A percentile compares a stretch with the other conserved stretches of the same genome.
Evolutionary conservation across 768 basidiomycete species (phyloP).

Genomic region (Hericium coralloides): DNA sequence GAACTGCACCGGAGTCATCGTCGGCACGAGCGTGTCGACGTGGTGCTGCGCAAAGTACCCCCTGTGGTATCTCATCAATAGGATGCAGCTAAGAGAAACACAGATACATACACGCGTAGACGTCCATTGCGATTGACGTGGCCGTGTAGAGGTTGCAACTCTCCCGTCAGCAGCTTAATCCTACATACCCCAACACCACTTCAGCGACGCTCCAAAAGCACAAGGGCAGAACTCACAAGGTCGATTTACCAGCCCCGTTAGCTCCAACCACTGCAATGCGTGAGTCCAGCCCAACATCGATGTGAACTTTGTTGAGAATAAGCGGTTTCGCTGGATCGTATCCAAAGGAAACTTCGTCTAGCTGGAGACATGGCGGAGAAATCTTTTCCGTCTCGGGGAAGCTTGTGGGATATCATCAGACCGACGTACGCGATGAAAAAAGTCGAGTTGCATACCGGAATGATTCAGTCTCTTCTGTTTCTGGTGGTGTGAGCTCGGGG

Average conservation of each 20-base stretch:
- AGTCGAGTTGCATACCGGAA: slow-evolving; percentile 56
- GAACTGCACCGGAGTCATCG: slow-evolving; percentile 90
- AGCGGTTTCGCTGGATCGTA: slow-evolving; percentile 64
- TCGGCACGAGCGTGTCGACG: slow-evolving; percentile 80
- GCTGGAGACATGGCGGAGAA: slow-evolving; percentile 89
- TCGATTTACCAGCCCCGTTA: slow-evolving; percentile 95
- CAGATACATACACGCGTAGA: slow-evolving; percentile 61
- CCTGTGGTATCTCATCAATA: slow-evolving; percentile 28
- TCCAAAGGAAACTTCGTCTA: slow-evolving; percentile 86
- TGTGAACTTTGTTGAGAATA: slow-evolving; percentile 70
- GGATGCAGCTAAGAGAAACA: neutral
- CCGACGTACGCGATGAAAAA: neutral
- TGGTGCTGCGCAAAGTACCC: slow-evolving; percentile 95
- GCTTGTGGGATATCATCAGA: slow-evolving; percentile 26
- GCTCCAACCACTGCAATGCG: slow-evolving; percentile 93
- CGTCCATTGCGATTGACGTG: slow-evolving; percentile 88
- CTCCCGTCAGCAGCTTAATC: slow-evolving; percentile 87
- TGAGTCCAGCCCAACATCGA: slow-evolving; percentile 92
- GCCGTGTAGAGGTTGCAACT: slow-evolving; percentile 64
- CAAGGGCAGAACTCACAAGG: slow-evolving; percentile 46
- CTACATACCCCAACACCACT: slow-evolving; percentile 28
- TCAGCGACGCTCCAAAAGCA: neutral
- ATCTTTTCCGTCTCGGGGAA: slow-evolving; percentile 98
- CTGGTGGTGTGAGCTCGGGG: slow-evolving; percentile 89
- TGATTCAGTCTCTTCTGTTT: slow-evolving; percentile 83